phyloP scores from a whole-genome alignment of 139 green algal species.

The Micromonas pusilla region DNA sequence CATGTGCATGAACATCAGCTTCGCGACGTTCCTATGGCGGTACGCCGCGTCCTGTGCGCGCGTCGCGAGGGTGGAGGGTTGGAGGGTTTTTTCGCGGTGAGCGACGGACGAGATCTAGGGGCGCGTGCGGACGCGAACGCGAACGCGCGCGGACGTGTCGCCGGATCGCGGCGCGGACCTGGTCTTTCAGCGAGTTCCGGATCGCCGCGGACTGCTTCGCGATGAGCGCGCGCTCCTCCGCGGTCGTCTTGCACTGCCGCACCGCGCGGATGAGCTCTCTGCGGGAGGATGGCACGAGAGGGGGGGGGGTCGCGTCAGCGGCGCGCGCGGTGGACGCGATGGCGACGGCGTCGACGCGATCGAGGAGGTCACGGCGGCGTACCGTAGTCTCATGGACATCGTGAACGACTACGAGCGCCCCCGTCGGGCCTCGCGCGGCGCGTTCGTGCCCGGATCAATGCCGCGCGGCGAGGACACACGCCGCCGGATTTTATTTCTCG shows the following conservation, averaged over 20 bases:
- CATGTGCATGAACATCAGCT: conserved; percentile 99
- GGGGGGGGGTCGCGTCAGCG: background rate
- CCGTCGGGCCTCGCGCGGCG: too few relatives aligned
- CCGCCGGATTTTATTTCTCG: too few relatives aligned
- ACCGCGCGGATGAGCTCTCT: conserved; percentile 83
- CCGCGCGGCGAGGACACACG: too few relatives aligned
- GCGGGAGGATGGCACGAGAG: background rate
- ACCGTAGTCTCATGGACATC: too few relatives aligned
- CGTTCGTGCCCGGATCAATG: too few relatives aligned
- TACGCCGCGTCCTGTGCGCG: conserved; percentile 38
- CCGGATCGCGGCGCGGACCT: too few relatives aligned
- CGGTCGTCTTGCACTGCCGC: conserved; percentile 84
- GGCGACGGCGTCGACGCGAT: too few relatives aligned
- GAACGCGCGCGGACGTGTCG: conserved; percentile 29
- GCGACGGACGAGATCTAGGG: conserved; percentile 23
- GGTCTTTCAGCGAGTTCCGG: conserved; percentile 56
- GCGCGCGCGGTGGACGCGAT: too few relatives aligned
- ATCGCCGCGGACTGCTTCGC: conserved; percentile 90
- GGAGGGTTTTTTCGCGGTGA: too few relatives aligned
- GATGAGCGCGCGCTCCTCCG: conserved; percentile 90
- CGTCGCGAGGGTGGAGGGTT: too few relatives aligned
- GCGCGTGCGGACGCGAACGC: conserved; percentile 50
- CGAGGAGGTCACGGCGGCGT: too few relatives aligned
- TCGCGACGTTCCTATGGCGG: conserved; percentile 88
- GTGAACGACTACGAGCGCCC: too few relatives aligned